A percentile compares a stretch with the other conserved stretches of the same genome.
Evolutionary conservation across 306 rosid species (phyloP).

Genomic region (Malus asiatica): DNA sequence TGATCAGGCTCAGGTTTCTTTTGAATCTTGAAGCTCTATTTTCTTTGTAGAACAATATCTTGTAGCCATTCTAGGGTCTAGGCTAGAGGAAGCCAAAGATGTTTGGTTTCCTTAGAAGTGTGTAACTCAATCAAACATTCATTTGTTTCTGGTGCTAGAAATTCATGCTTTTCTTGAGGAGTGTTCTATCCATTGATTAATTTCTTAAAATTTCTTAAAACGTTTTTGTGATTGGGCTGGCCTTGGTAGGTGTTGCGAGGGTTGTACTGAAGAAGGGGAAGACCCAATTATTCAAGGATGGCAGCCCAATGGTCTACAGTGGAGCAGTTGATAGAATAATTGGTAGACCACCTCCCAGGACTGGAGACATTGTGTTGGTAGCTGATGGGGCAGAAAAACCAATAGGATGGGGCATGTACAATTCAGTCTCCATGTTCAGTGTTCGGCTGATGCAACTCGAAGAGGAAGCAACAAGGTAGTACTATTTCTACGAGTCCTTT

Average conservation of each 20-base stretch:
- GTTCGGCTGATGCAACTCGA: constrained; percentile 91
- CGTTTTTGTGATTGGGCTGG: constrained; percentile 18
- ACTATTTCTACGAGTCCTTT: neutral
- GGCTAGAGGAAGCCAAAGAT: no score
- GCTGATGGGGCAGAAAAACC: constrained; percentile 84
- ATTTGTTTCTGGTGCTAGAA: neutral
- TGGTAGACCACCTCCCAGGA: constrained; percentile 86
- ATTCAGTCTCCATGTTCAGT: constrained; percentile 85
- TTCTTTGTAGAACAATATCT: no score
- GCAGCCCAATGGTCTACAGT: constrained; percentile 94
- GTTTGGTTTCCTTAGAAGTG: neutral
- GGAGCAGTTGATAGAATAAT: constrained; percentile 91
- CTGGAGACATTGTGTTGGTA: constrained; percentile 80
- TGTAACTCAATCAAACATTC: neutral
- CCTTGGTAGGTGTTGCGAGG: constrained; percentile 69
- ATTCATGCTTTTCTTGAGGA: neutral
- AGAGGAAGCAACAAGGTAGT: constrained; percentile 80
- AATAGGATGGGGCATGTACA: constrained; percentile 90
- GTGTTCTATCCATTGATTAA: neutral
- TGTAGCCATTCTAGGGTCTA: no score
- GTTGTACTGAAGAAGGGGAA: constrained; percentile 89
- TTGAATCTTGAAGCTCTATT: no score
- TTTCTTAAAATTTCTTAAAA: constrained; percentile 22
- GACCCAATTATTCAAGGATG: constrained; percentile 92
- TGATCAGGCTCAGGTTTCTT: no score